Evolutionary conservation across 1,284 basidiomycete genomes (phyloP).

Genomic region (Ceratorhiza oryzae-sativae): DNA sequence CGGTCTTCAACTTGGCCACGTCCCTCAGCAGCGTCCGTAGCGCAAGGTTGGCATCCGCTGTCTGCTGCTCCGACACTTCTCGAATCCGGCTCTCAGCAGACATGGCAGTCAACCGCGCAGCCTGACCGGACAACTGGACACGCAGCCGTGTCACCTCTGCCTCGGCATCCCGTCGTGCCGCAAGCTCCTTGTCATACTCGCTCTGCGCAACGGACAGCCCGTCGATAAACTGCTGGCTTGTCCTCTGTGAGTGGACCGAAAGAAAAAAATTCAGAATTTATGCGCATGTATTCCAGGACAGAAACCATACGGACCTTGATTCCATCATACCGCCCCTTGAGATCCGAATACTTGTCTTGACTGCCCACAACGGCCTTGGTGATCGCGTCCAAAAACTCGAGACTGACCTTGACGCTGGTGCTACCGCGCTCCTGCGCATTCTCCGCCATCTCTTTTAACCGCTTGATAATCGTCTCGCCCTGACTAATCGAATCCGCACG

Average conservation of each 20-base stretch:
- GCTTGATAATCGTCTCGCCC: constrained; percentile 58
- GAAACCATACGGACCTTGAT: constrained; percentile 70
- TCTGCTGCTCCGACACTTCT: constrained; percentile 79
- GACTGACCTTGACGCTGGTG: constrained; percentile 75
- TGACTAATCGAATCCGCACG: constrained; percentile 44
- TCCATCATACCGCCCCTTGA: constrained; percentile 83
- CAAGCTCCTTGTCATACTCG: constrained; percentile 91
- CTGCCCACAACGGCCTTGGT: constrained; percentile 72
- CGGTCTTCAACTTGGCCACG: constrained; percentile 84
- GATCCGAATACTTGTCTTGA: constrained; percentile 65
- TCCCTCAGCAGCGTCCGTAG: constrained; percentile 84
- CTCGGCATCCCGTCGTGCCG: constrained; percentile 87
- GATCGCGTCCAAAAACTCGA: constrained; percentile 75
- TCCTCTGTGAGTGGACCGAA: constrained; percentile 60
- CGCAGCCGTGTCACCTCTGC: constrained; percentile 87
- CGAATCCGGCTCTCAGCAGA: constrained; percentile 78
- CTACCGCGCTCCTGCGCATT: constrained; percentile 69
- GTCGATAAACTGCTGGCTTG: constrained; percentile 90
- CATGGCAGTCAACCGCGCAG: constrained; percentile 81
- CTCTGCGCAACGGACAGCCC: constrained; percentile 90
- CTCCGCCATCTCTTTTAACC: constrained; percentile 67
- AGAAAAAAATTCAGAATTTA: constrained; percentile 32
- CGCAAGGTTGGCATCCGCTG: constrained; percentile 78
- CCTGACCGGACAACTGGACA: constrained; percentile 88
- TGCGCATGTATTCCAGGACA: constrained; percentile 6